Evolutionary conservation across 2,329 filamentous ascomycete genomes (phyloP).

Genomic region (Beauveria sp.): DNA sequence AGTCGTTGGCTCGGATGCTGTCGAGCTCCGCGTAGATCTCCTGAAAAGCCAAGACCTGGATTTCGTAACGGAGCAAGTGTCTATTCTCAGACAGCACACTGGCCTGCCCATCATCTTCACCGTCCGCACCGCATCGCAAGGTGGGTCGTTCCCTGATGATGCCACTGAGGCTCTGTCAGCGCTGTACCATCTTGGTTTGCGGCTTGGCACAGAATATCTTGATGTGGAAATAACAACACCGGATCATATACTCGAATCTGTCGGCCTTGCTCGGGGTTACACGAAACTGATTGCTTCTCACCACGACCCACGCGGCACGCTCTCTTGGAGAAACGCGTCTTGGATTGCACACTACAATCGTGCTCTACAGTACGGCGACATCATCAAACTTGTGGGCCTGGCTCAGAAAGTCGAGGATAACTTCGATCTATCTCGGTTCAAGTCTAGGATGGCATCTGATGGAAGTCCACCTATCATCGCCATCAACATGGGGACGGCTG

Average conservation of each 20-base stretch:
- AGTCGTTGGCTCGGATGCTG: slow-evolving; percentile 80
- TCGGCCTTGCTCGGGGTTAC: slow-evolving; percentile 59
- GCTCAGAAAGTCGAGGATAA: slow-evolving; percentile 77
- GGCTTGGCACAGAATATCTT: slow-evolving; percentile 83
- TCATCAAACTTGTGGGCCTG: slow-evolving; percentile 88
- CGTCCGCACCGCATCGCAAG: slow-evolving; percentile 75
- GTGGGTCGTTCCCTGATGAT: slow-evolving; percentile 77
- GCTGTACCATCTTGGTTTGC: slow-evolving; percentile 71
- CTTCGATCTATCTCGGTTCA: slow-evolving; percentile 76
- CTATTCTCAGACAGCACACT: slow-evolving; percentile 64
- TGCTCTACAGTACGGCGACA: slow-evolving; percentile 80
- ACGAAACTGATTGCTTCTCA: slow-evolving; percentile 91
- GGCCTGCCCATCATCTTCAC: slow-evolving; percentile 86
- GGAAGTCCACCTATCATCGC: slow-evolving; percentile 82
- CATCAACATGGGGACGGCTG: slow-evolving; percentile 86
- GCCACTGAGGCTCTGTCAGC: slow-evolving; percentile 61
- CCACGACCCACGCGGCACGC: slow-evolving; percentile 70
- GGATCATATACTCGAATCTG: slow-evolving; percentile 60
- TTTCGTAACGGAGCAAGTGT: slow-evolving; percentile 74
- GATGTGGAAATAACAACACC: slow-evolving; percentile 88
- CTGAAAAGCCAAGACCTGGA: slow-evolving; percentile 69
- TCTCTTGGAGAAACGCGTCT: slow-evolving; percentile 88
- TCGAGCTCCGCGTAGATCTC: slow-evolving; percentile 89
- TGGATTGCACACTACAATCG: slow-evolving; percentile 89
- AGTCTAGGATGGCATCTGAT: slow-evolving; percentile 61